Percentiles rank a stretch among this genome's conserved stretches.
These are phyloP conservation scores for Styphnolobium japonicum DNA, from an alignment of 306 rosid species.

Conservation along the genomic window DNA sequence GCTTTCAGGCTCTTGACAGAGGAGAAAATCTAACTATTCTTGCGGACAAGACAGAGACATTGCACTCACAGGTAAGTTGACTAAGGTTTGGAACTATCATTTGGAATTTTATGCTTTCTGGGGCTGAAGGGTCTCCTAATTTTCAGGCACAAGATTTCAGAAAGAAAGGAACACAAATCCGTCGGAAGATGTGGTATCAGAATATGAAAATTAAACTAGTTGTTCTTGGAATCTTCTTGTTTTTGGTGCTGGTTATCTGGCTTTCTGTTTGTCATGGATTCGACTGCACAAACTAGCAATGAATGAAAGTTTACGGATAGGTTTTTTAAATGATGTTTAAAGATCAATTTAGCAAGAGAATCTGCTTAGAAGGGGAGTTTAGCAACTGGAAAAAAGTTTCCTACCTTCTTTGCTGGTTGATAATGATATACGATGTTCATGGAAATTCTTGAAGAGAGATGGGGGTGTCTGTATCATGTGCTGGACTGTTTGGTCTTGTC, in stretches of 20 bases:
- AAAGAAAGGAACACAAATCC: slow-evolving; percentile 65
- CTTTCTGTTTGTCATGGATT: slow-evolving; percentile 88
- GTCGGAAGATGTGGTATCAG: slow-evolving; percentile 93
- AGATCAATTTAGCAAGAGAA: slow-evolving; percentile 11
- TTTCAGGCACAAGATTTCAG: slow-evolving; percentile 79
- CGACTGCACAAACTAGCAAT: slow-evolving; percentile 70
- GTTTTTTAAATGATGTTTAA: slow-evolving; percentile 16
- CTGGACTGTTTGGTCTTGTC: slow-evolving; percentile 31
- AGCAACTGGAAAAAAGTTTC: slow-evolving; percentile 20
- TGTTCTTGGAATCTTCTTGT: slow-evolving; percentile 70
- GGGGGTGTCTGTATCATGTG: slow-evolving; percentile 24
- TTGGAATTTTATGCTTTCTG: background rate
- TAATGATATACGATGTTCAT: background rate
- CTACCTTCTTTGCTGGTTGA: slow-evolving; percentile 31
- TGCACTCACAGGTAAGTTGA: slow-evolving; percentile 68
- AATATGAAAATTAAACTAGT: slow-evolving; percentile 93
- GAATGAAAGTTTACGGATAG: slow-evolving; percentile 22
- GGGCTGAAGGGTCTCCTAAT: slow-evolving; percentile 22
- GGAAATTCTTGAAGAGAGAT: slow-evolving; percentile 12
- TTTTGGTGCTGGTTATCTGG: slow-evolving; percentile 78
- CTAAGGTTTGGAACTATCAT: background rate
- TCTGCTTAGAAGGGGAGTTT: slow-evolving; percentile 27
- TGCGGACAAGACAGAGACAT: slow-evolving; percentile 71
- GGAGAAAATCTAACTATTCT: slow-evolving; percentile 79
- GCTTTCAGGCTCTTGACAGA: slow-evolving; percentile 70